These are phyloP conservation scores for Coemansia sp. DNA, from an alignment of 371 early-diverging fungal genomes.

Conservation along the genomic window DNA sequence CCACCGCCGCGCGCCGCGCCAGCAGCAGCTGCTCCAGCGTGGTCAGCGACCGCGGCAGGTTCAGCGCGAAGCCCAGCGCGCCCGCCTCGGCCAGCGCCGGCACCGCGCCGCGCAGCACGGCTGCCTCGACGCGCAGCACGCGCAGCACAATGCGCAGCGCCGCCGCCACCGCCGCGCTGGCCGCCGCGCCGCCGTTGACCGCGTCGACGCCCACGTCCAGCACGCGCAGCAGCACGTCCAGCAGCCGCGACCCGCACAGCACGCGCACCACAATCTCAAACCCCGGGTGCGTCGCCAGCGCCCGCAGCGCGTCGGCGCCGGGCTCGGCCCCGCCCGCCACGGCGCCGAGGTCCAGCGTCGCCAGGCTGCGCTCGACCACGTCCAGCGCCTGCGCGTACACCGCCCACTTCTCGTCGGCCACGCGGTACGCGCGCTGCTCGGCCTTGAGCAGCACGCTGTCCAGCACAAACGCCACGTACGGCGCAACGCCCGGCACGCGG, in stretches of 20 bases:
- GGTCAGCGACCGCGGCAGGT: constrained; percentile 56
- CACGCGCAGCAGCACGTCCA: constrained; percentile 66
- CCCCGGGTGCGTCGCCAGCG: constrained; percentile 71
- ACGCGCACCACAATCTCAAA: constrained; percentile 77
- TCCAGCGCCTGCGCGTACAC: constrained; percentile 72
- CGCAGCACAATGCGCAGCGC: constrained; percentile 67
- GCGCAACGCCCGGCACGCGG: constrained; percentile 70
- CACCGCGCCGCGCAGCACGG: constrained; percentile 67
- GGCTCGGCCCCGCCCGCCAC: constrained; percentile 41
- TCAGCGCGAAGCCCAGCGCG: constrained; percentile 43
- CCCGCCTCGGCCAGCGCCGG: constrained; percentile 54
- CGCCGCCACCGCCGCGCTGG: constrained; percentile 50
- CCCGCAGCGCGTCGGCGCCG: constrained; percentile 18
- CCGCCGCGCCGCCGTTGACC: constrained; percentile 49
- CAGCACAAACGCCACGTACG: constrained; percentile 78
- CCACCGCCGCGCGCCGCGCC: constrained; percentile 62
- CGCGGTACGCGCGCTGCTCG: constrained; percentile 63
- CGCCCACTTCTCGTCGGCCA: constrained; percentile 73
- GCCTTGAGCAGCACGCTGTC: constrained; percentile 78
- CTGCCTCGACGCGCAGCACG: constrained; percentile 64
- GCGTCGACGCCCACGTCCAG: constrained; percentile 61
- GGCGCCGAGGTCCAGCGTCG: constrained; percentile 62
- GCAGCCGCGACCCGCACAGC: constrained; percentile 72
- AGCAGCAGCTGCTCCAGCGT: constrained; percentile 78
- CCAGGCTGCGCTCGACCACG: constrained; percentile 74